phyloP scores from a whole-genome alignment of 345 rosid genomes.

The Lepidium didymum region DNA sequence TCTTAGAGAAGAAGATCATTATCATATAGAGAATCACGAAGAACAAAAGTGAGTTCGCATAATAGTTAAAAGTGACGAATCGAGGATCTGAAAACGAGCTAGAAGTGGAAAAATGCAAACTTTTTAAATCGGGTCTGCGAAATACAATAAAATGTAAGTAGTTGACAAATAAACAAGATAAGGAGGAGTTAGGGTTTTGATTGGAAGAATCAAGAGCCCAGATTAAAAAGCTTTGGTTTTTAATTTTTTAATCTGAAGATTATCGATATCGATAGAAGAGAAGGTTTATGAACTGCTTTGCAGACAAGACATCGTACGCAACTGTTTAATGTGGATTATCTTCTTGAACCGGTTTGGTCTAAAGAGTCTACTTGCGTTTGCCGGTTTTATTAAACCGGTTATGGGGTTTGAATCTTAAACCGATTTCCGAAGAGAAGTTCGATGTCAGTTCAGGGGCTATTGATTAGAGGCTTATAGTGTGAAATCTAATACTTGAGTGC shows the following conservation, averaged over 20 bases:
- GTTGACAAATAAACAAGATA: background rate
- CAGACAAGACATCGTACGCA: background rate
- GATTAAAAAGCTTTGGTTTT: background rate
- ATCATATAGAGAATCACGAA: background rate
- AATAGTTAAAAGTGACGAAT: background rate
- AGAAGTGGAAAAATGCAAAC: background rate
- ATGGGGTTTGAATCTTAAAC: background rate
- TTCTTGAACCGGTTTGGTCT: background rate
- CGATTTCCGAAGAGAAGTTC: background rate
- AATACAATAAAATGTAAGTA: background rate
- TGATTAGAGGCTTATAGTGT: no score
- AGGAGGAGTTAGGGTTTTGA: slow-evolving; percentile 2
- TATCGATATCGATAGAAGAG: background rate
- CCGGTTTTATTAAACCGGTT: background rate
- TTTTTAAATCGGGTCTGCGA: background rate
- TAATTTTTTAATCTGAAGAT: background rate
- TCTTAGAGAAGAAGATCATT: slow-evolving; percentile 31
- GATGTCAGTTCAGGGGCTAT: background rate
- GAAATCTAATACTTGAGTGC: no score
- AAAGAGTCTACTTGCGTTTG: background rate
- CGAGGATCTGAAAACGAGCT: slow-evolving; percentile 1
- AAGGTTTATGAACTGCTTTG: background rate
- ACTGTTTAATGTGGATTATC: background rate
- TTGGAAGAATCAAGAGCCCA: background rate
- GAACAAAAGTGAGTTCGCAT: slow-evolving; percentile 7